Percentiles rank a stretch among this genome's conserved stretches.
Conservation (phyloP, 257 asterid species). For the Misopates orontium region DNA sequence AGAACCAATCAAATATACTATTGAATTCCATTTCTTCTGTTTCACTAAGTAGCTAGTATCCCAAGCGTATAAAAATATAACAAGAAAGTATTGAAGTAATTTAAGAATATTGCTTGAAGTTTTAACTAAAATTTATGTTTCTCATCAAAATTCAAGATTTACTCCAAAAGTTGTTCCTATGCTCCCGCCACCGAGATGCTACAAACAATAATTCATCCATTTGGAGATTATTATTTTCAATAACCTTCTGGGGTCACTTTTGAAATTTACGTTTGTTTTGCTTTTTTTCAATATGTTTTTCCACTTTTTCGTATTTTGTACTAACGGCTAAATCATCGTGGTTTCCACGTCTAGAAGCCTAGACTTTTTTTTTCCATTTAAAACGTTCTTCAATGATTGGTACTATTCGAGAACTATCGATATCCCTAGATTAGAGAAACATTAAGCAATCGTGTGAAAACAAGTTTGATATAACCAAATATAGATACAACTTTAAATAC, state of each 20-base stretch:
- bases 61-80: no score
- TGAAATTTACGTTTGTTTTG: background rate
- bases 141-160: no score
- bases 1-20: no score
- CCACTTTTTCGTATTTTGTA: background rate
- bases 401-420: conserved; percentile 1
- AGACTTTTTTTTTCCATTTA: background rate
- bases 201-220: no score
- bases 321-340: background rate
- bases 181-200: no score
- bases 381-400: conserved; percentile 25
- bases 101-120: no score
- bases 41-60: no score
- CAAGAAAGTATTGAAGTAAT: no score
- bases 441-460: background rate
- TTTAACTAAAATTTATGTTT: no score
- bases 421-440: conserved; percentile 13
- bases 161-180: no score
- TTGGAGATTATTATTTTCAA: background rate
- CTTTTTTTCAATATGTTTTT: background rate
- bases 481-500: conserved; percentile 34
- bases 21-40: no score
- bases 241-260: background rate
- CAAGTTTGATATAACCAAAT: conserved; percentile 26
- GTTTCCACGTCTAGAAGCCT: no score